A percentile compares a stretch with the other conserved stretches of the same genome.
Conservation (phyloP, 2,329 filamentous ascomycete genomes). For the Colletotrichum sp. region DNA sequence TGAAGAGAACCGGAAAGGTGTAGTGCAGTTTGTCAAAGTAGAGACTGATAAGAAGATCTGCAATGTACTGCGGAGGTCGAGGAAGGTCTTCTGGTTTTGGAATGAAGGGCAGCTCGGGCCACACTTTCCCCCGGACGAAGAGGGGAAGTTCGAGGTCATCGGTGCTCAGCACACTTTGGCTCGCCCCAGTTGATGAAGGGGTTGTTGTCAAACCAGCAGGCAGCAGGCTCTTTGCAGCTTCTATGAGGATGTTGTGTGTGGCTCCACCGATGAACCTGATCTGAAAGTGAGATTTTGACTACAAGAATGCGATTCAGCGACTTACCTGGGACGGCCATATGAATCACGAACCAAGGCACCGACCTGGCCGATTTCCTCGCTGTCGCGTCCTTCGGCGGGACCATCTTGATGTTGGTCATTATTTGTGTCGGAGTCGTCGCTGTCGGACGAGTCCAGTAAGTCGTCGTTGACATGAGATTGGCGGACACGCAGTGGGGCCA, state of each 20-base stretch:
- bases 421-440: not conserved
- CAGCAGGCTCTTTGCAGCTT: constrained; percentile 28
- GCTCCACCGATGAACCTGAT: constrained; percentile 29
- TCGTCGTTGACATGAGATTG: not conserved
- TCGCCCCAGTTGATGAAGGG: not conserved
- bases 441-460: not conserved
- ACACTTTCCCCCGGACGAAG: constrained; percentile 29
- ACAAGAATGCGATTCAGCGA: not conserved
- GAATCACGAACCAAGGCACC: constrained; percentile 29
- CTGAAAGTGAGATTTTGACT: not conserved
- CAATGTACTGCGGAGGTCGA: constrained; percentile 30
- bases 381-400: not conserved
- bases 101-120: constrained; percentile 30
- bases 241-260: constrained; percentile 29
- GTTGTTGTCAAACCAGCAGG: not conserved
- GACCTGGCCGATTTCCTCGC: not conserved
- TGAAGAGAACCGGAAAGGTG: constrained; percentile 30
- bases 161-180: not conserved
- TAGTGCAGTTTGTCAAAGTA: constrained; percentile 34
- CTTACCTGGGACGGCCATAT: constrained; percentile 28
- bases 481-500: not conserved
- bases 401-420: not conserved
- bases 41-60: constrained; percentile 29
- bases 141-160: constrained; percentile 28
- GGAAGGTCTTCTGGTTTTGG: constrained; percentile 28